A percentile compares a stretch with the other conserved stretches of the same genome.
Conservation (phyloP, 768 basidiomycete species). For the Paxillus ammoniavirescens region DNA sequence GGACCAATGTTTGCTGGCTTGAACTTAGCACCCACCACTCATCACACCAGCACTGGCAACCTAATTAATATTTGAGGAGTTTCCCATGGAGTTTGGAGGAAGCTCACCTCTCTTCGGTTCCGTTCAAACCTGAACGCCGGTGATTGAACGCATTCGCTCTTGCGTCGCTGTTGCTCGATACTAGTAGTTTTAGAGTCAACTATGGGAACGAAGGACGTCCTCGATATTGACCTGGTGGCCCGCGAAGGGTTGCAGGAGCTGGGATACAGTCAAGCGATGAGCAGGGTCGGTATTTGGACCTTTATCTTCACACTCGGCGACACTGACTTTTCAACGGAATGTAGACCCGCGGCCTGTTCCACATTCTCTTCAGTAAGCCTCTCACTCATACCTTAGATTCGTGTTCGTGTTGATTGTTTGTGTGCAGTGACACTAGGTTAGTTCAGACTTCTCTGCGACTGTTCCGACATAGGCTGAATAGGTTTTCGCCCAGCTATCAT, state of each 20-base stretch:
- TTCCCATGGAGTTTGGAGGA: too few relatives aligned
- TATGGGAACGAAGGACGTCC: conserved; percentile 11
- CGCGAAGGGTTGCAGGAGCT: conserved; percentile 44
- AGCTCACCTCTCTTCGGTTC: too few relatives aligned
- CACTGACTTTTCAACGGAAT: neutral
- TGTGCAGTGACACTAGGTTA: conserved; percentile 48
- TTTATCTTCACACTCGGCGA: neutral
- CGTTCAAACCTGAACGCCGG: neutral
- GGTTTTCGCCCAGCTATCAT: conserved; percentile 44
- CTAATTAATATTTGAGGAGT: too few relatives aligned
- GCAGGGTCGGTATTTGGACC: conserved; percentile 35
- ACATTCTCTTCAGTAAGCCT: conserved; percentile 52
- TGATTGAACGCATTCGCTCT: neutral
- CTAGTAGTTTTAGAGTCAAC: neutral
- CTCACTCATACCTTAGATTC: neutral
- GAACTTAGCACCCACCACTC: too few relatives aligned
- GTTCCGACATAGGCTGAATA: conserved; percentile 1
- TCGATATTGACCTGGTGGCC: conserved; percentile 26
- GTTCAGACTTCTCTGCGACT: conserved; percentile 1
- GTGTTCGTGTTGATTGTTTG: neutral
- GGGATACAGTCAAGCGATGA: conserved; percentile 57
- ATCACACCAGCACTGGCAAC: too few relatives aligned
- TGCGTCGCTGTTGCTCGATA: neutral
- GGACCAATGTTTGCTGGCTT: too few relatives aligned
- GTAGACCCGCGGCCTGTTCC: conserved; percentile 50